Evolutionary conservation across 129 eudicot species (phyloP), one percentile per base, ranked within the genome.

Genomic region (Oenanthe sinensis): DNA sequence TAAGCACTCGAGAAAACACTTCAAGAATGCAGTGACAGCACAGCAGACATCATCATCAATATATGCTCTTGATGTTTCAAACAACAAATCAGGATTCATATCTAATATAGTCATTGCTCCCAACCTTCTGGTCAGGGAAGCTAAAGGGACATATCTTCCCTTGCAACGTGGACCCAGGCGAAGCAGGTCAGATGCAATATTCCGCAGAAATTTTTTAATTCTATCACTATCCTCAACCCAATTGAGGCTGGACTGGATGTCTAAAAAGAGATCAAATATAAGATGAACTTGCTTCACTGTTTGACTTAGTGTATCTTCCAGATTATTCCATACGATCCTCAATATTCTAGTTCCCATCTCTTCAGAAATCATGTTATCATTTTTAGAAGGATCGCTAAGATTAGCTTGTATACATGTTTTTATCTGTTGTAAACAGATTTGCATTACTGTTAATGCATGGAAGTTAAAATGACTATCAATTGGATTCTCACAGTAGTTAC

Each of bases 221-320:
- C 80, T 85, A 58, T 87, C 90, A 85, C 87, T 79, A 58, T 91
- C 85, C 52, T 87, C 86, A 5, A 89, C 88, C 79, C 89, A 86
- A 40, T 89, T 85, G 74, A 90, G 87, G 78, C 91, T 87, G 47
- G 93, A 82, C 76, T 88, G 93, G 78, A 96, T 92, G 67, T 92
- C 97, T 69, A 96, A 78, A 78, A 90, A 90, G 80, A 96, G 91
- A 83, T 96, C 99, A 74, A 96, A 92, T 79, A 92, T 92, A 83
- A 96, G 95, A 87, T 96, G 97, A 81, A 96, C 97, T 84, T 96
- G 99, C 85, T 96, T 96, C 78, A 96, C 99, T 4, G 99, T 90
- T 85, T 96, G 99, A 82, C 97, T 96, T 62, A 96, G 80, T 45
- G 99, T 91, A 77, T 96, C 99, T 80, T 96, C 97, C 74, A 96